phyloP scores from a whole-genome alignment of 2,329 filamentous ascomycete genomes.

The Westerdykella sp. region DNA sequence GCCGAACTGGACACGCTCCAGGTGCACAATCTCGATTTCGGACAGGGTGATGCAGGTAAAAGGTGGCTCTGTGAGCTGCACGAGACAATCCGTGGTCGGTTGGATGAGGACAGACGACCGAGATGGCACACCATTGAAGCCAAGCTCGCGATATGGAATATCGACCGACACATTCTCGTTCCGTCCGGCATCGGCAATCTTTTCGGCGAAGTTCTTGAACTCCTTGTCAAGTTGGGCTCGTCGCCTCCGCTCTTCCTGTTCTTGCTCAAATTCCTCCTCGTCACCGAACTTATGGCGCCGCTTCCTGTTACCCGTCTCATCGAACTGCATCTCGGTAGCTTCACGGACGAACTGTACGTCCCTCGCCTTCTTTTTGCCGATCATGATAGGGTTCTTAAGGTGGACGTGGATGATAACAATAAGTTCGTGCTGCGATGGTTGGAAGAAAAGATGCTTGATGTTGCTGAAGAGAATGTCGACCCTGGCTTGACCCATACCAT shows the following conservation, averaged over 20 bases:
- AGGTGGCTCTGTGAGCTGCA: slow-evolving; percentile 92
- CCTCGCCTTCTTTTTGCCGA: slow-evolving; percentile 98
- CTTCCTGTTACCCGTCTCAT: slow-evolving; percentile 96
- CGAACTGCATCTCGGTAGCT: slow-evolving; percentile 96
- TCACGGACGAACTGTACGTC: slow-evolving; percentile 98
- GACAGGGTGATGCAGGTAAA: slow-evolving; percentile 94
- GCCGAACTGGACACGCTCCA: slow-evolving; percentile 92
- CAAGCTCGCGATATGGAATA: slow-evolving; percentile 92
- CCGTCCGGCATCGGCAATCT: slow-evolving; percentile 91
- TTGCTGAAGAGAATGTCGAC: slow-evolving; percentile 97
- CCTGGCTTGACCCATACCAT: slow-evolving; percentile 68
- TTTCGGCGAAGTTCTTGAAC: slow-evolving; percentile 94
- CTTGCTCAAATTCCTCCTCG: slow-evolving; percentile 96
- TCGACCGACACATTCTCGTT: slow-evolving; percentile 89
- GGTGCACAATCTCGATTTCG: slow-evolving; percentile 91
- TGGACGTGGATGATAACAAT: slow-evolving; percentile 98
- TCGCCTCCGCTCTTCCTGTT: slow-evolving; percentile 90
- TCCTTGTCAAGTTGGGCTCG: slow-evolving; percentile 88
- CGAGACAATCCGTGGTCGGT: slow-evolving; percentile 92
- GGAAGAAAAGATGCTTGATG: slow-evolving; percentile 97
- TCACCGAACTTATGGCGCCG: slow-evolving; percentile 96
- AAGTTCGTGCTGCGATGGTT: slow-evolving; percentile 90
- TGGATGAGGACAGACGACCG: slow-evolving; percentile 93
- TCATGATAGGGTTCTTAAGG: slow-evolving; percentile 94
- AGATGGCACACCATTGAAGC: slow-evolving; percentile 94